phyloP scores from a whole-genome alignment of 2,329 filamentous ascomycete species.

The Hirsutella minnesotensis region DNA sequence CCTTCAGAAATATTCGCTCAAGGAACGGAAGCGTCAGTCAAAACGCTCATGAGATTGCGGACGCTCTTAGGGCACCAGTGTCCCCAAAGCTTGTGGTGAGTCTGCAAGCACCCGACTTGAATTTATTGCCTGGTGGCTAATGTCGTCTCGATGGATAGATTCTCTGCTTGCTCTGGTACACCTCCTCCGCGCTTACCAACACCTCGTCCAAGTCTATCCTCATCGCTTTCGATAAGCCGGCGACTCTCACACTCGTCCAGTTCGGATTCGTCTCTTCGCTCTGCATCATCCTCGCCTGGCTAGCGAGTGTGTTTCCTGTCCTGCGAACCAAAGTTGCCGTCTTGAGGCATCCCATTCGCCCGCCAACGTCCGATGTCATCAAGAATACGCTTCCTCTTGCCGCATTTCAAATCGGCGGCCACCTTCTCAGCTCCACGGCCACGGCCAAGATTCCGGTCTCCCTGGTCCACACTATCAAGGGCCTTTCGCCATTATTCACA shows the following conservation, averaged over 20 bases:
- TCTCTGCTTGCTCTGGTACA: constrained; percentile 86
- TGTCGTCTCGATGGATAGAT: constrained; percentile 35
- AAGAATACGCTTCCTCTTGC: constrained; percentile 82
- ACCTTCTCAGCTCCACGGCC: constrained; percentile 86
- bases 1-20: constrained; percentile 70
- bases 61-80: constrained; percentile 79
- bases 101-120: constrained; percentile 3
- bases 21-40: constrained; percentile 79
- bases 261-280: constrained; percentile 86
- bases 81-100: constrained; percentile 78
- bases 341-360: constrained; percentile 71
- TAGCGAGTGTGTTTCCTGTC: constrained; percentile 60
- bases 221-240: constrained; percentile 79
- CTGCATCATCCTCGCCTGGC: constrained; percentile 68
- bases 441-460: constrained; percentile 94
- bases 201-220: constrained; percentile 96
- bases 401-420: constrained; percentile 83
- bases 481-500: constrained; percentile 88
- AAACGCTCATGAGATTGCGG: constrained; percentile 86
- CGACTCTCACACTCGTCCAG: constrained; percentile 84
- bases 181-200: constrained; percentile 89
- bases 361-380: constrained; percentile 71
- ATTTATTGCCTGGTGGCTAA: neutral
- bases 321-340: constrained; percentile 64
- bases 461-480: constrained; percentile 96